Evolutionary conservation across 208 protist genomes (phyloP).

Genomic region (Wallacemonas sp.): DNA sequence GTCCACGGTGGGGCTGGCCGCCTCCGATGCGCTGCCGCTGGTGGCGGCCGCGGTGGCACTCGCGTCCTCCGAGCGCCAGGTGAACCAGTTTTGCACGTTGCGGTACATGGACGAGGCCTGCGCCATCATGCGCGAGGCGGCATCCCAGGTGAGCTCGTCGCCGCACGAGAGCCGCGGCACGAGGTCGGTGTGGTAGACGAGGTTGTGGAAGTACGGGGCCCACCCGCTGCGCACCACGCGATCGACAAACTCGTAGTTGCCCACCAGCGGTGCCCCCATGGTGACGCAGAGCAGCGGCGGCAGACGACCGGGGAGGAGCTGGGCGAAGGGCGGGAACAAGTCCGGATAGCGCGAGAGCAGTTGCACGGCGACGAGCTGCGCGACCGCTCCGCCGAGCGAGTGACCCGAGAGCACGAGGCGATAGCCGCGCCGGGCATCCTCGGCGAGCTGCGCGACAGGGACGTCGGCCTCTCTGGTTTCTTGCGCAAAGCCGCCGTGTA

Average conservation of each 20-base stretch:
- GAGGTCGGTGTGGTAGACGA: constrained; percentile 72
- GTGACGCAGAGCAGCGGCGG: constrained; percentile 63
- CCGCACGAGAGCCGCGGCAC: constrained; percentile 74
- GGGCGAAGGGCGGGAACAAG: constrained; percentile 17
- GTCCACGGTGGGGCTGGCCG: background rate
- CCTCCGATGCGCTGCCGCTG: background rate
- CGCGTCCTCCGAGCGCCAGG: constrained; percentile 9
- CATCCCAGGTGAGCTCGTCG: constrained; percentile 51
- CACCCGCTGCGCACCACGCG: constrained; percentile 57
- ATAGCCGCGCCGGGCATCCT: constrained; percentile 59
- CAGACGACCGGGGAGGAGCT: constrained; percentile 1
- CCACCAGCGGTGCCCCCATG: constrained; percentile 70
- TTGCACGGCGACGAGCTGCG: constrained; percentile 60
- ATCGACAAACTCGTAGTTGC: constrained; percentile 64
- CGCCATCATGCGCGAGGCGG: constrained; percentile 30
- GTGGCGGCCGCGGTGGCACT: background rate
- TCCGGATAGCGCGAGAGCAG: constrained; percentile 39
- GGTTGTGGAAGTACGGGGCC: constrained; percentile 62
- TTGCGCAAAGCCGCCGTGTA: constrained; percentile 68
- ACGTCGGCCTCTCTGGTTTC: constrained; percentile 58
- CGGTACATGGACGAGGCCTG: constrained; percentile 20
- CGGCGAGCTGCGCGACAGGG: constrained; percentile 45
- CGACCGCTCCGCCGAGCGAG: constrained; percentile 75
- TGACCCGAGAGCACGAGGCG: constrained; percentile 77
- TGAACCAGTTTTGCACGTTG: constrained; percentile 38